Conservation (phyloP, 2,329 filamentous ascomycete genomes). For the Ploettnerulaceae sp. region DNA sequence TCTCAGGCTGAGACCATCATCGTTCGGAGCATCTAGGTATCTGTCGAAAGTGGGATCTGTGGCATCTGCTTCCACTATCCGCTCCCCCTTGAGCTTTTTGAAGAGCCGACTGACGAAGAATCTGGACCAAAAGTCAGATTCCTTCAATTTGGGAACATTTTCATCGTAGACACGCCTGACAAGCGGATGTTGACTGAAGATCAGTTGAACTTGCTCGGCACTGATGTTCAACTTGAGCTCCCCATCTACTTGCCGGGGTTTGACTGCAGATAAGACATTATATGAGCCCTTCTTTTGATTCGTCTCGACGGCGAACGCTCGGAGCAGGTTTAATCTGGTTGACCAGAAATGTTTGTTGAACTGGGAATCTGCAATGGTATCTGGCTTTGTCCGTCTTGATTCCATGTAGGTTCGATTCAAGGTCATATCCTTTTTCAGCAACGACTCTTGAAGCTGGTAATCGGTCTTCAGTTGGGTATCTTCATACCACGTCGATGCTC, state of each 20-base stretch:
- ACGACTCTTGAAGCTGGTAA: slow-evolving; percentile 77
- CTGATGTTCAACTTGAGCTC: slow-evolving; percentile 78
- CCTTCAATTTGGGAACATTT: slow-evolving; percentile 75
- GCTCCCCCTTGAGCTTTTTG: slow-evolving; percentile 88
- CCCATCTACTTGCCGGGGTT: slow-evolving; percentile 70
- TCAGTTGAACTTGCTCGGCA: slow-evolving; percentile 86
- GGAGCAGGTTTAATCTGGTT: slow-evolving; percentile 75
- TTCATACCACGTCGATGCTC: slow-evolving; percentile 67
- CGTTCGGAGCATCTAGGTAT: slow-evolving; percentile 72
- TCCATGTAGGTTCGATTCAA: slow-evolving; percentile 85
- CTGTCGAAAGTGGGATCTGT: slow-evolving; percentile 78
- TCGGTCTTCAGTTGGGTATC: slow-evolving; percentile 74
- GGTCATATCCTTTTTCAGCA: slow-evolving; percentile 73
- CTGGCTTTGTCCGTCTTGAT: slow-evolving; percentile 75
- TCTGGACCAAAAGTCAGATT: slow-evolving; percentile 83
- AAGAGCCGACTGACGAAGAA: slow-evolving; percentile 91
- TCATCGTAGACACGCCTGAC: slow-evolving; percentile 90
- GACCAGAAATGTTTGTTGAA: slow-evolving; percentile 96
- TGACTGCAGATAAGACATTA: slow-evolving; percentile 88
- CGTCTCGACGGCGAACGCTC: slow-evolving; percentile 84
- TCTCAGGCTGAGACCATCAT: slow-evolving; percentile 46
- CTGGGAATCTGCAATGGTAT: slow-evolving; percentile 71
- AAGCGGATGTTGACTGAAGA: slow-evolving; percentile 88
- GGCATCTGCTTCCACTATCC: slow-evolving; percentile 70
- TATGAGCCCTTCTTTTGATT: slow-evolving; percentile 84